A percentile compares a stretch with the other conserved stretches of the same genome.
Conservation (phyloP, 2,329 filamentous ascomycete genomes). For the Aaosphaeria arxii region DNA sequence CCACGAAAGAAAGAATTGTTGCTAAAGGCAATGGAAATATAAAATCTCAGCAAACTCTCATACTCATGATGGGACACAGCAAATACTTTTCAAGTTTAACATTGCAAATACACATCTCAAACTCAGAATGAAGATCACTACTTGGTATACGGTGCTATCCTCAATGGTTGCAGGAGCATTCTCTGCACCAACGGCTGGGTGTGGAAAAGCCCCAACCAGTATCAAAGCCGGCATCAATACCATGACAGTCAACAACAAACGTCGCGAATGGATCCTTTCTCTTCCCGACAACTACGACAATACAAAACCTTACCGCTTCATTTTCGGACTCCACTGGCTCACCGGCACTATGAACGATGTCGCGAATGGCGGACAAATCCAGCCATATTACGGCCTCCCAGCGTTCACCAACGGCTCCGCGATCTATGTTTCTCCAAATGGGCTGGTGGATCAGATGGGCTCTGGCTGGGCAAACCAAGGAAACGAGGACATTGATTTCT, state of each 20-base stretch:
- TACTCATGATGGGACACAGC: too few species aligned
- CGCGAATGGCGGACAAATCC: conserved; percentile 17
- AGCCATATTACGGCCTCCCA: conserved; percentile 39
- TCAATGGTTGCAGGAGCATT: background rate
- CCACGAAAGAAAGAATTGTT: too few species aligned
- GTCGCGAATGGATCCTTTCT: conserved; percentile 38
- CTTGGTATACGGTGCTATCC: background rate
- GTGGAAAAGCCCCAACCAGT: conserved; percentile 6
- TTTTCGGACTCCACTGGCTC: conserved; percentile 43
- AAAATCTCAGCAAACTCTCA: too few species aligned
- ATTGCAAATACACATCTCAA: too few species aligned
- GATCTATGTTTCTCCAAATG: conserved; percentile 45
- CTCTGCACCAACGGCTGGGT: conserved; percentile 5
- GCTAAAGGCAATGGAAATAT: too few species aligned
- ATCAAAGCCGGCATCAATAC: conserved; percentile 6
- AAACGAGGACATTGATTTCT: conserved; percentile 41
- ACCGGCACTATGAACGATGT: conserved; percentile 19
- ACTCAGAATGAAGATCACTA: too few species aligned
- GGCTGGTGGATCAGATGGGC: conserved; percentile 11
- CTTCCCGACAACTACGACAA: conserved; percentile 40
- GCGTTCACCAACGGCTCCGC: conserved; percentile 30
- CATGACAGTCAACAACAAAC: conserved; percentile 31
- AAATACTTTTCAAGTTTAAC: too few species aligned
- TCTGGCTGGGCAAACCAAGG: conserved; percentile 41
- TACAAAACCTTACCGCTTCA: conserved; percentile 36